A percentile compares a stretch with the other conserved stretches of the same genome.
Conservation (phyloP, 2,329 filamentous ascomycete genomes). For the Fusarium chuoi region DNA sequence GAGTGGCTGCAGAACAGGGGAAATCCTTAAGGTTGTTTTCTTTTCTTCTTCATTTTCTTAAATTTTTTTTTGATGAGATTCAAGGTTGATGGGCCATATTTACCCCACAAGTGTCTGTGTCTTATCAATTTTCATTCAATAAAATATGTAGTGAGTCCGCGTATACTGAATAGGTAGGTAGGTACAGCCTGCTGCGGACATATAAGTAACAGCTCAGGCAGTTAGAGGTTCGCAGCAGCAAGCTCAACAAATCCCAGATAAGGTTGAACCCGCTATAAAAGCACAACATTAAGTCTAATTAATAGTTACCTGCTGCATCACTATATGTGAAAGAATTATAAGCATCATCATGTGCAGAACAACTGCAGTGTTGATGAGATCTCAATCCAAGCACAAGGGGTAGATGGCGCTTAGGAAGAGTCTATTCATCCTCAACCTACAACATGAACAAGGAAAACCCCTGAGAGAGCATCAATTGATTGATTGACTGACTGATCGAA, state of each 20-base stretch:
- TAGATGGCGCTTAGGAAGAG: conserved; percentile 25
- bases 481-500: neutral
- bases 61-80: neutral
- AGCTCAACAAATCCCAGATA: conserved; percentile 15
- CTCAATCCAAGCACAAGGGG: conserved; percentile 40
- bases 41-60: too few relatives aligned
- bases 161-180: neutral
- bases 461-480: conserved; percentile 4
- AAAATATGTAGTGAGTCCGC: neutral
- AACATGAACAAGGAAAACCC: conserved; percentile 20
- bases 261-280: conserved; percentile 29
- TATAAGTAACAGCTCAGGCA: neutral
- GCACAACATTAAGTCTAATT: conserved; percentile 3
- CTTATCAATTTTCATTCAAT: neutral
- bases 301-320: neutral
- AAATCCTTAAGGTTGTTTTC: conserved; percentile 1
- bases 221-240: neutral
- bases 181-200: neutral
- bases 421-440: neutral
- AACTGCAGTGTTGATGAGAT: conserved; percentile 40
- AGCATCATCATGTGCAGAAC: neutral
- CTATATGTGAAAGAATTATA: neutral
- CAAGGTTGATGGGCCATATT: neutral
- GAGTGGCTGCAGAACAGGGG: conserved; percentile 43
- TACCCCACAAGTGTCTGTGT: neutral